Conservation (phyloP, 805 yeast genomes). For the Jamesozyma spencerorum region DNA sequence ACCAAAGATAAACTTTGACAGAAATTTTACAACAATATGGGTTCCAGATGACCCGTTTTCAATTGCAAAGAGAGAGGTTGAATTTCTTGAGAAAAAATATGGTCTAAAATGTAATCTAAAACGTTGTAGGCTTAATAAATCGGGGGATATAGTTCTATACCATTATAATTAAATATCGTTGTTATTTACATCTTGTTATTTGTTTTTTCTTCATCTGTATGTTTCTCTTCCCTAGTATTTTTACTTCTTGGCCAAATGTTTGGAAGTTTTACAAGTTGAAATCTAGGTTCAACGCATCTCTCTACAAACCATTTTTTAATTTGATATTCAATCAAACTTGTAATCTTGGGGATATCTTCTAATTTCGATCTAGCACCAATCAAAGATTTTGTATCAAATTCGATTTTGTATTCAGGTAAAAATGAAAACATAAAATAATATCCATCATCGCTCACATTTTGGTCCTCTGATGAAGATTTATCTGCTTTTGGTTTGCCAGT, state of each 20-base stretch:
- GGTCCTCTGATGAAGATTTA: conserved; percentile 3
- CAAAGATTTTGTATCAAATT: conserved; percentile 77
- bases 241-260: conserved; percentile 75
- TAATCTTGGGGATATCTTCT: conserved; percentile 86
- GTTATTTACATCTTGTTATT: neutral
- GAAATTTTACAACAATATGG: conserved; percentile 29
- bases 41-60: conserved; percentile 35
- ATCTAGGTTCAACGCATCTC: conserved; percentile 88
- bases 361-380: conserved; percentile 89
- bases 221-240: conserved; percentile 39
- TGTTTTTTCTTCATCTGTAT: neutral
- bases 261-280: conserved; percentile 76
- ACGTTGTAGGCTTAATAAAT: conserved; percentile 8
- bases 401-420: conserved; percentile 82
- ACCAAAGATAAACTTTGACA: conserved; percentile 4
- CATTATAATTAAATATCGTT: neutral
- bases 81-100: conserved; percentile 9
- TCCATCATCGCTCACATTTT: conserved; percentile 30
- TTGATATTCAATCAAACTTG: conserved; percentile 72
- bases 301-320: conserved; percentile 85
- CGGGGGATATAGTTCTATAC: conserved; percentile 12
- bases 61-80: conserved; percentile 21
- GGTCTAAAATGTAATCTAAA: conserved; percentile 9
- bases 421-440: conserved; percentile 83
- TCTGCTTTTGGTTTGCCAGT: conserved; percentile 8